phyloP scores from a whole-genome alignment of 2,329 filamentous ascomycete genomes.

The Sporothrix humicola region DNA sequence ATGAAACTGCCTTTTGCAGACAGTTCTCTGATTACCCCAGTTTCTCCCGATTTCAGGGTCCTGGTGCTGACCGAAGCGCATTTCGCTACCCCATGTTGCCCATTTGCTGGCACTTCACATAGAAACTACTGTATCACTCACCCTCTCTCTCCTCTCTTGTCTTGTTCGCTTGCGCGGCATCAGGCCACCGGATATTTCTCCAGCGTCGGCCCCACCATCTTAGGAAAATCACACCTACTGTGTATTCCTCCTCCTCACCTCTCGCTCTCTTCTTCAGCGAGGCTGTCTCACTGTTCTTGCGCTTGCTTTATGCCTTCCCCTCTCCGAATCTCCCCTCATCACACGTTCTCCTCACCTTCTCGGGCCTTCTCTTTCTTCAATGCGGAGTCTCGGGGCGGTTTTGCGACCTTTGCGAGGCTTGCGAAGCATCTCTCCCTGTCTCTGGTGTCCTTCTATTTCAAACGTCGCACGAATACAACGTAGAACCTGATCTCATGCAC shows the following conservation, averaged over 20 bases:
- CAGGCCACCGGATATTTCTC: not conserved
- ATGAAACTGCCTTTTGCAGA: not conserved
- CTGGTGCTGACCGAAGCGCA: not conserved
- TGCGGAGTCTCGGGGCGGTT: slow-evolving; percentile 25
- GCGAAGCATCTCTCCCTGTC: not conserved
- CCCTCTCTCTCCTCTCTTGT: not conserved
- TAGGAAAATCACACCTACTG: not conserved
- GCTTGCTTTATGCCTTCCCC: not conserved
- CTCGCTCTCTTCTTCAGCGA: slow-evolving; percentile 6
- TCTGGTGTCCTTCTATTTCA: no score
- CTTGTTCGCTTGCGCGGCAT: slow-evolving; percentile 16
- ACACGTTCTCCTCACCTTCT: slow-evolving; percentile 11
- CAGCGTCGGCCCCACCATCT: slow-evolving; percentile 1
- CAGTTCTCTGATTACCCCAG: not conserved
- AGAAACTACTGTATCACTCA: no score
- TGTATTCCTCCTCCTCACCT: not conserved
- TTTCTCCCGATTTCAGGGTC: not conserved
- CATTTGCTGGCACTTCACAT: no score
- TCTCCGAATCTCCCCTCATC: not conserved
- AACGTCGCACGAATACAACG: not conserved
- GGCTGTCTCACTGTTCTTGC: not conserved
- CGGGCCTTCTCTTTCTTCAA: not conserved
- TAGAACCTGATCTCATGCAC: not conserved
- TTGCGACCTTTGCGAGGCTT: not conserved
- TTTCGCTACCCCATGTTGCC: not conserved